Percentiles rank a stretch among this genome's conserved stretches.
These are phyloP conservation scores for Sugiyamaella paludigena DNA, from an alignment of 1,139 yeast species.

Conservation along the genomic window DNA sequence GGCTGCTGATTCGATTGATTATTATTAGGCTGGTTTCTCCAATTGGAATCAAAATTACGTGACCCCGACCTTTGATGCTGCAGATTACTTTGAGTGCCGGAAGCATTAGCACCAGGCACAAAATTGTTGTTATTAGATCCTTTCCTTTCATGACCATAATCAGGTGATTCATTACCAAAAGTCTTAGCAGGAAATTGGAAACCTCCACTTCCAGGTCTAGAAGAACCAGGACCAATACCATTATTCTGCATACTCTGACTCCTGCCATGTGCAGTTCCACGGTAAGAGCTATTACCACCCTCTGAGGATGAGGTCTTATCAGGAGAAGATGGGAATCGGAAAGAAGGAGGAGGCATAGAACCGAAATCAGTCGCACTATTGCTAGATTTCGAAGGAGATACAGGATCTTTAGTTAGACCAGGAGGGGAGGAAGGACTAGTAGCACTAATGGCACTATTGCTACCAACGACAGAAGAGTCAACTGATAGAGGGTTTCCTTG, in stretches of 20 bases:
- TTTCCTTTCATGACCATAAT: not conserved
- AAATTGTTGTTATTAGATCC: no score
- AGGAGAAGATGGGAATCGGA: constrained; percentile 56
- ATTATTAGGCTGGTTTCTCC: constrained; percentile 34
- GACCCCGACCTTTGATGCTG: constrained; percentile 46
- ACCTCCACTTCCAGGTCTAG: constrained; percentile 1
- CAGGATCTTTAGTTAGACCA: constrained; percentile 4
- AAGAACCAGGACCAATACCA: constrained; percentile 4
- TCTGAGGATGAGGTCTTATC: constrained; percentile 25
- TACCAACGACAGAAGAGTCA: not conserved
- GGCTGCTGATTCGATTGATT: constrained; percentile 31
- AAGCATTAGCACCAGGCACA: no score
- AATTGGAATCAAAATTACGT: constrained; percentile 51
- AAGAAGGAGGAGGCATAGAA: constrained; percentile 29
- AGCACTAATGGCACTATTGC: not conserved
- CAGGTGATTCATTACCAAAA: not conserved
- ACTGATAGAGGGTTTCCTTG: constrained; percentile 25
- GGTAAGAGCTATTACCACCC: constrained; percentile 1
- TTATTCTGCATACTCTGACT: constrained; percentile 18
- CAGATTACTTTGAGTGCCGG: not conserved
- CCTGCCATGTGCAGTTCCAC: constrained; percentile 11
- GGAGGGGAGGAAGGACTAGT: constrained; percentile 12
- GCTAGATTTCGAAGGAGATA: constrained; percentile 20
- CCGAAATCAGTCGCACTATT: not conserved
- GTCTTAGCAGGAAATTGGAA: constrained; percentile 13